Evolutionary conservation across 495 filamentous ascomycete species (phyloP), one percentile per base, ranked within the genome.

Genomic region (Hypoxylon fuscum): DNA sequence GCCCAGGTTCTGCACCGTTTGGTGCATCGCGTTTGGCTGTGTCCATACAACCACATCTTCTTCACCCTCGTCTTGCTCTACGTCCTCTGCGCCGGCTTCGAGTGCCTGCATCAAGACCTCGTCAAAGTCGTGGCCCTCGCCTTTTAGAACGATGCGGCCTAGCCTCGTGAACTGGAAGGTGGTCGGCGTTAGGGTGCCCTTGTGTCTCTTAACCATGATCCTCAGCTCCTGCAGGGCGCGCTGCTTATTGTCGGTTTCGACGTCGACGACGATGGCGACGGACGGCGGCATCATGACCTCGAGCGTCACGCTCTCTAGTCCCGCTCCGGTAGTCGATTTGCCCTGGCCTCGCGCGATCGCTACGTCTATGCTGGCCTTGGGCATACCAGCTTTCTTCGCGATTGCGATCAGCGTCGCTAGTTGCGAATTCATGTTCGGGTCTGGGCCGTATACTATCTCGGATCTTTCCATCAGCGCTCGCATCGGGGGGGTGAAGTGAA

Each of bases 261-360:
- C 55, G 34, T 84, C 92, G 57, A 96, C 83, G 10, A 99, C 86
- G 11, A 92, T 77, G 7, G 90, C 93, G 15, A 96, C 84, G 6
- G 86, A 85, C 0, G 86, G 85, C 1, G 90, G 91, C 18, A 96
- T 73, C 60, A 98, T 90, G 2, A 88, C 89, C 78, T 99, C 95
- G 52, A 96, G 79, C 0, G 84, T 90, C 12, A 96, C 55, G 29
- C 75, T 76, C 69, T 98, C 93, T 4, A 98, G 82, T 4, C 83
- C 79, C 25, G 82, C 83, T 31, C 95, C 94, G 1, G 80, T 81
- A 0, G 85, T 68, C 21, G 92, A 90, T 25, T 86, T 79, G 12
- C 96, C 96, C 70, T 96, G 93, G 5, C 95, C 96, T 20, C 92
- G 85, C 10, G 90, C 87, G 59, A 98, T 88, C 49, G 95, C 92